Evolutionary conservation across 257 asterid species (phyloP), one percentile per base, ranked within the genome.

Genomic region (Petunia axillaris): DNA sequence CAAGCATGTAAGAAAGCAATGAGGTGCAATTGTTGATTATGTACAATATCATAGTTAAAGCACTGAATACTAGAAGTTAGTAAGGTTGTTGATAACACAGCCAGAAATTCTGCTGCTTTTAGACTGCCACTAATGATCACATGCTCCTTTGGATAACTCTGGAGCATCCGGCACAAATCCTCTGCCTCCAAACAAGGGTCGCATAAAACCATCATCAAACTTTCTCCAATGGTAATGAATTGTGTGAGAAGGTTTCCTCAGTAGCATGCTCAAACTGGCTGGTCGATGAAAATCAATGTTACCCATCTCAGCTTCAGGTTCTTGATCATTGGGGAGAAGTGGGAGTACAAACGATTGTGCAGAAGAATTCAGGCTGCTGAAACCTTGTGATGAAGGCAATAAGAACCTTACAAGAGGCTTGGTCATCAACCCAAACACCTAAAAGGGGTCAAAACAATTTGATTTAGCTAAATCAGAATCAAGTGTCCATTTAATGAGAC

Each of bases 381-480:
- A 63, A 63, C 52, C 81, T n/a, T 65, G 16, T 14, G 84, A 67
- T n/a, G 88, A 75, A 64, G 89, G 85, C 55, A 88, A 81, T 81
- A 92, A 80, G 78, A 81, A 79, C 86, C 84, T 90, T 66, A 94
- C 53, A 5, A 94, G 85, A 59, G 84, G 94, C 83, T 91, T 94
- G 1, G 97, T 94, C 81, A 90, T 54, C 81, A 86, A 70, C n/a
- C 97, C 95, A 15, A 88, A 90, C 52, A 88, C 95, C 97, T 94
- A 25, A 16, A 83, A 76, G 52, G 13, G 58, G 16, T 39, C 48
- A 77, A 60, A 71, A 25, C 1, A 25, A 9, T 68, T 68, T n/a
- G 16, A 43, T 16, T 44, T 68, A 44, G 39, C 40, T 44, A 10
- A 15, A 16, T 16, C 39, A 0, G 4, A 9, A 0, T 44, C 46